These are phyloP conservation scores for Glycine latifolia DNA, from an alignment of 306 rosid species.

Conservation along the genomic window DNA sequence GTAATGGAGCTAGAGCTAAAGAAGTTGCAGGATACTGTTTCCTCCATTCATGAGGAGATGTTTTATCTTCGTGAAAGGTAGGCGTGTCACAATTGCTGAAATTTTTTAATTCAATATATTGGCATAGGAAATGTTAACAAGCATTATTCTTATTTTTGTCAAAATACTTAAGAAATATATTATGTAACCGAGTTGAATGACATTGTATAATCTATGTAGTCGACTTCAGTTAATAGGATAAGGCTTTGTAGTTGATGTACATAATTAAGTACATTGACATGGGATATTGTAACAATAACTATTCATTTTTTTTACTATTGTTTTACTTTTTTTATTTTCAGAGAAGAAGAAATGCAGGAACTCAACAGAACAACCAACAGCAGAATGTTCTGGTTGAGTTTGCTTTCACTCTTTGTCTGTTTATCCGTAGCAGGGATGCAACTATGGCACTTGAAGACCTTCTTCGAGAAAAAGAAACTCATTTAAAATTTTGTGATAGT, in stretches of 20 bases:
- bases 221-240: too few relatives aligned
- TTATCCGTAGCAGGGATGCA: slow-evolving; percentile 85
- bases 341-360: slow-evolving; percentile 96
- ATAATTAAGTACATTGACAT: background rate
- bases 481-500: slow-evolving; percentile 56
- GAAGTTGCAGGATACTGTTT: slow-evolving; percentile 72
- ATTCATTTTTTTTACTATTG: background rate
- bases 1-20: slow-evolving; percentile 85
- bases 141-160: slow-evolving; percentile 1
- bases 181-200: background rate
- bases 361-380: slow-evolving; percentile 73
- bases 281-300: background rate
- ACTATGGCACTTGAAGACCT: slow-evolving; percentile 90
- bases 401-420: slow-evolving; percentile 78
- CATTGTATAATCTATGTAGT: too few relatives aligned
- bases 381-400: slow-evolving; percentile 83
- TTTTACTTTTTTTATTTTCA: slow-evolving; percentile 42
- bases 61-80: slow-evolving; percentile 83
- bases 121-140: background rate
- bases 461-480: slow-evolving; percentile 94
- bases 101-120: background rate
- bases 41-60: slow-evolving; percentile 90
- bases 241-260: too few relatives aligned
- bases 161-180: background rate
- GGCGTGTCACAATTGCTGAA: slow-evolving; percentile 13